Evolutionary conservation across 441 rosid genomes (phyloP), one percentile per base, ranked within the genome.

Genomic region (Adansonia madagascariensis): DNA sequence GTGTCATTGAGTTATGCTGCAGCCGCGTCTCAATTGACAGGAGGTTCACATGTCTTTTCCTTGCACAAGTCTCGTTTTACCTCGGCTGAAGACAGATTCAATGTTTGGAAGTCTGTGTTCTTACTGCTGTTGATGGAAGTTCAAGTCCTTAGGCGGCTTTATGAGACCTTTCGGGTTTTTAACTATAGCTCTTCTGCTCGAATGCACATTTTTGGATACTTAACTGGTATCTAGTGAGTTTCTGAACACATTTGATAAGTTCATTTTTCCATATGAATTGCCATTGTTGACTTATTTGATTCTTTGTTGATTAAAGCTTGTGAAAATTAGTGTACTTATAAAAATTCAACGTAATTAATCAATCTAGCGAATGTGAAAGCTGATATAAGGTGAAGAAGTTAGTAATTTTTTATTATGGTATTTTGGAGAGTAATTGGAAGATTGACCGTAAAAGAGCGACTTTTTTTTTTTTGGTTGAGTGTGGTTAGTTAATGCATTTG

Each of bases 141-240:
- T 8, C 84, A 84, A 43, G 84, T 81, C 47, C 12, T 77, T 41
- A 81, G 84, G 67, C 84, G 84, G 35, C 86, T 84, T 17, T 77
- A 43, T 11, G 86, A 84, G 77, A 74, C 77, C 4, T 46, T 81
- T 14, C 55, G 60, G 60, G 75, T 79, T 39, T 84, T 79, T 62
- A 74, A 77, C 44, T 77, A 84, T 31, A 70, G 81, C 71, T 77
- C 84, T 57, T 81, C 82, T 4, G 84, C 86, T 56, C 75, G 79
- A 62, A 84, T 84, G 86, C 82, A 84, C 81, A 74, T 81, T 52
- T 64, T 81, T 22, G 84, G 81, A 66, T 84, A 79, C 74, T 75
- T 84, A 12, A 79, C 81, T 63, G 86, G 86, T 55, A 12, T 84
- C 47, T 81, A 47, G 86, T 84, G 68, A 84, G 86, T 79, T 64